Base-by-base conservation (phyloP, 148 eudicot genomes). In the Vaccinium corymbosum region DNA sequence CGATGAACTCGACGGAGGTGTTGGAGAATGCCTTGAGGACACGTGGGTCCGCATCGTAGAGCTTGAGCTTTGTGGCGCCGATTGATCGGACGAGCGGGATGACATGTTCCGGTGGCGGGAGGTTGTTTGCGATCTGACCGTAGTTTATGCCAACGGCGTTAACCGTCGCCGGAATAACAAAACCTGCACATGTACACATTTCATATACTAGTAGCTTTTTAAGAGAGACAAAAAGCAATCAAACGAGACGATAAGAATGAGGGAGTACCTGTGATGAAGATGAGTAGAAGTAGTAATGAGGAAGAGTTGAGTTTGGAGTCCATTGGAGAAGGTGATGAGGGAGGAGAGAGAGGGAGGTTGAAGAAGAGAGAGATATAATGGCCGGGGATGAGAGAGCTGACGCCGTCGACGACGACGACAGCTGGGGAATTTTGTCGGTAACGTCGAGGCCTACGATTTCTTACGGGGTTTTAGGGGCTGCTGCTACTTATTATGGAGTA, bases 101-200 rank as follows among this genome's bases (percentile, higher is more conserved):
- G 32, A 64, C 71, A 32, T 64, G 71, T 3, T 64, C 71, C 29
- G 71, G 29, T 13, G 32, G 71, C 32, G 71, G 71, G 14, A 64
- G 29, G 71, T 64, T 22, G 32, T 64, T 64, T 29, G 38, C 38
- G 38, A 64, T 64, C 71, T 64, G 71, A 32, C 29, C 71, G 71
- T 64, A 22, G 29, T 64, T 64, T 64, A 64, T 64, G 71, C 71
- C 71, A 1, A 64, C 71, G 71, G 29, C 71, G 29, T 27, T 55
- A 4, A 66, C 83, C 32, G 59, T 48, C 2, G 80, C n/a, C 55
- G 77, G 84, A 16, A 79, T 52, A 7, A 77, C 17, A 81, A 19
- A 76, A 84, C 66, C 80, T 85, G 38, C 17, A 85, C 56, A 76
- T 4, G 38, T 35, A 35, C 2, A 35, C 38, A 35, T 35, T 35